Base-by-base conservation (phyloP, 75 land plant genomes). In the Cryptomeria japonica region DNA sequence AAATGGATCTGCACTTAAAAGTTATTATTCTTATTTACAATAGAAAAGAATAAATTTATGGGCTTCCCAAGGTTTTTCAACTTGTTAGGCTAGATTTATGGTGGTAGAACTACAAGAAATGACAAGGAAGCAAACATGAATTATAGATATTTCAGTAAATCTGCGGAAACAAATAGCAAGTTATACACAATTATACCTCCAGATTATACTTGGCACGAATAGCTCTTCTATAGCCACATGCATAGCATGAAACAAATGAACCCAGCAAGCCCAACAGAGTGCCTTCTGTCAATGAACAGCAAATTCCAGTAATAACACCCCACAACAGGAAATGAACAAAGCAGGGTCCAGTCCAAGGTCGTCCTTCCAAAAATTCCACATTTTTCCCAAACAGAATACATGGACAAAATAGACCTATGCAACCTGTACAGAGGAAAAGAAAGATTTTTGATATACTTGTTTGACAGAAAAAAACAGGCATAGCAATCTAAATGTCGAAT, bases 381-480 rank as follows among this genome's bases (percentile, higher is more conserved):
- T 97, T 97, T 82, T 92, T 92, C 1, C 93, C 99, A 89, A 97
- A 97, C 39, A 97, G 89, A 56, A 83, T 87, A 87, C 99, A 97
- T 10, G 97, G 99, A 51, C 97, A 97, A 76, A 92, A 72, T 47
- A 94, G 88, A n/a, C 97, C 99, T n/a, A 97, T 76, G 88, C 92
- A 95, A 91, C 99, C 99, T 97, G 82, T 51, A 87, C 22, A 91
- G 41, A 39, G 83, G 56, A 47, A 75, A 44, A 44, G 3, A 75
- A 83, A 39, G 28, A 22, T 28, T 13, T 36, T 47, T 87, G 10
- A 14, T 22, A 19, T 19, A 88, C 55, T 80, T 80, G n/a, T 44
- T 53, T 80, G 5, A 41, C 44, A 84, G 16, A 64, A 38, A 25
- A 79, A 49, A 49, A 53, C 19, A 39, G 32, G 16, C 51, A 79